phyloP scores from a whole-genome alignment of 108 stramenopile genomes.

The Seminavis robusta region DNA sequence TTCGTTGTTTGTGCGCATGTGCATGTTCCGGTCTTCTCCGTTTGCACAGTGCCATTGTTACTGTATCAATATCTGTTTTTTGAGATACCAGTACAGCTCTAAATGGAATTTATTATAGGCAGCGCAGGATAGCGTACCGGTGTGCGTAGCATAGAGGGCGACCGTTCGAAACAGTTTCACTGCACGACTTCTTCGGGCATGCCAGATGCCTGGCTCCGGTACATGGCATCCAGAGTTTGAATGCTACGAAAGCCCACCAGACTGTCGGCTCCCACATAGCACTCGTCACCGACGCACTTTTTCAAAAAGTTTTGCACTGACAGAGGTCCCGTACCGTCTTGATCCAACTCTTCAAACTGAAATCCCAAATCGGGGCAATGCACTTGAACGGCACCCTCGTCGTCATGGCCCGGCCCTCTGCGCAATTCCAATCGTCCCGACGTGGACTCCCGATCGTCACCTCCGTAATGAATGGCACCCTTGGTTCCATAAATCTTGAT shows the following conservation, averaged over 20 bases:
- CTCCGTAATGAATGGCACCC: constrained; percentile 37
- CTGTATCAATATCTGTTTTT: too few species aligned
- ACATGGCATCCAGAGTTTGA: constrained; percentile 68
- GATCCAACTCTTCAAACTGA: constrained; percentile 61
- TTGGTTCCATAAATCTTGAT: constrained; percentile 60
- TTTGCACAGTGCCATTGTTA: too few species aligned
- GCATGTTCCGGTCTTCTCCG: too few species aligned
- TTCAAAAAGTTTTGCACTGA: constrained; percentile 56
- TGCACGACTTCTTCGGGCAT: too few species aligned
- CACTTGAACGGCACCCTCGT: too few species aligned
- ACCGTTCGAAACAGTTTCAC: too few species aligned
- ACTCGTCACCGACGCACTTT: constrained; percentile 42
- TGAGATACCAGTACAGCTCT: too few species aligned
- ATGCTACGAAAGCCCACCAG: constrained; percentile 47
- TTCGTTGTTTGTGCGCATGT: too few species aligned
- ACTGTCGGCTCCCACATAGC: constrained; percentile 45
- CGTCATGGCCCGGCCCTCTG: constrained; percentile 7
- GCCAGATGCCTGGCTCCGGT: constrained; percentile 51
- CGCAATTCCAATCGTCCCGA: constrained; percentile 59
- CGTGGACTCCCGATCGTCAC: constrained; percentile 44
- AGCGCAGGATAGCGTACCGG: too few species aligned
- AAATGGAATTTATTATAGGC: too few species aligned
- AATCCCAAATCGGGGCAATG: too few species aligned
- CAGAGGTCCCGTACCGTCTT: constrained; percentile 53
- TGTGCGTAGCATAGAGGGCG: too few species aligned